A percentile compares a stretch with the other conserved stretches of the same genome.
Conservation (phyloP, 2,329 filamentous ascomycete species). For the Colletotrichum neosansevieriae region DNA sequence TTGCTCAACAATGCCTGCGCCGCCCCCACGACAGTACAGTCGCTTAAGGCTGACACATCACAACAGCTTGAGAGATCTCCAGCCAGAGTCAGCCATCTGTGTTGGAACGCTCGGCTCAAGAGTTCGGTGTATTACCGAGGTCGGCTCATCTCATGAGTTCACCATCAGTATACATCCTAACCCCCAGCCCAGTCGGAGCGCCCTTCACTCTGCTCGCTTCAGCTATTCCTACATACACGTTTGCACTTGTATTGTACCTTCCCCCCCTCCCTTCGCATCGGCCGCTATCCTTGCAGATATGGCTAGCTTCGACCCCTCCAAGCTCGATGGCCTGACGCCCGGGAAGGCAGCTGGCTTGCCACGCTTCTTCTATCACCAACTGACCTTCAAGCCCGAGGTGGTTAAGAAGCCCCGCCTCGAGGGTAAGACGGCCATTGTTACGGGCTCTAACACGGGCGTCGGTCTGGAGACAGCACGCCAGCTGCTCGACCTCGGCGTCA, state of each 20-base stretch:
- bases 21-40: neutral
- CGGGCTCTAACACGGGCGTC: constrained; percentile 58
- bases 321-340: neutral
- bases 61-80: neutral
- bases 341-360: neutral
- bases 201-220: neutral
- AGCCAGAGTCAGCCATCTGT: neutral
- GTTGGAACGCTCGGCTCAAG: neutral
- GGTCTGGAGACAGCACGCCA: constrained; percentile 58
- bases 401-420: constrained; percentile 41
- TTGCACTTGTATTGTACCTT: neutral
- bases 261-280: neutral
- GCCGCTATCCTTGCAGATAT: neutral
- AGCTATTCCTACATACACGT: neutral
- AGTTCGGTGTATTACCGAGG: neutral
- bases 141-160: neutral
- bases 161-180: neutral
- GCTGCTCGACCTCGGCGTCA: constrained; percentile 52
- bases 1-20: neutral
- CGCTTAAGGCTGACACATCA: neutral
- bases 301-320: neutral
- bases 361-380: neutral
- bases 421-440: constrained; percentile 57
- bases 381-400: neutral
- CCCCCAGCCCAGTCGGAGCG: neutral